These are phyloP conservation scores for Syncephalastrum contaminatum DNA, from an alignment of 371 early-diverging fungal genomes.

Conservation along the genomic window DNA sequence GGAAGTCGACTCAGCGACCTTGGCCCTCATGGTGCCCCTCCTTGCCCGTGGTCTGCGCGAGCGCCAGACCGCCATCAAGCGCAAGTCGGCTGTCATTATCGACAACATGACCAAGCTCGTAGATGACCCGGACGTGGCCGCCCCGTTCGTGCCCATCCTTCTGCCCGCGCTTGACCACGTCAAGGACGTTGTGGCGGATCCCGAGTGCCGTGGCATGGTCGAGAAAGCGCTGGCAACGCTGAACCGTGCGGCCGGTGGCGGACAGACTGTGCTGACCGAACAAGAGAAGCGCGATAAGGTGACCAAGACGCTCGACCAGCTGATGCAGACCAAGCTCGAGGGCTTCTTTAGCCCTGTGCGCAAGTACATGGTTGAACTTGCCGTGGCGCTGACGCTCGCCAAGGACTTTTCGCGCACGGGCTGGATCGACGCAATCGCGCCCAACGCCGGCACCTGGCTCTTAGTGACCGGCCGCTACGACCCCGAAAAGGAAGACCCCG, in stretches of 20 bases:
- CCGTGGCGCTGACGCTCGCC: slow-evolving; percentile 32
- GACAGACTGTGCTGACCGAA: slow-evolving; percentile 28
- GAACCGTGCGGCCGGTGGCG: slow-evolving; percentile 32
- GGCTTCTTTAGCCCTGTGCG: slow-evolving; percentile 26
- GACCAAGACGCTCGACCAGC: slow-evolving; percentile 30
- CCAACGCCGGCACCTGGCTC: slow-evolving; percentile 22
- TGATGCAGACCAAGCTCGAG: slow-evolving; percentile 37
- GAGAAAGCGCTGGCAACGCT: slow-evolving; percentile 46
- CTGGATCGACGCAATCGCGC: slow-evolving; percentile 28
- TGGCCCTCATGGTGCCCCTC: slow-evolving; percentile 79
- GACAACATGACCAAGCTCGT: slow-evolving; percentile 86
- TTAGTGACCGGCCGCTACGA: slow-evolving; percentile 8
- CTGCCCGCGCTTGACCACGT: slow-evolving; percentile 74
- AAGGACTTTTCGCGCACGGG: slow-evolving; percentile 29
- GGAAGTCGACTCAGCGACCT: slow-evolving; percentile 73
- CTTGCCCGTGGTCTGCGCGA: slow-evolving; percentile 70
- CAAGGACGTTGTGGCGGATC: slow-evolving; percentile 74
- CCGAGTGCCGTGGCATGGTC: slow-evolving; percentile 71
- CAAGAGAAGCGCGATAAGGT: slow-evolving; percentile 47
- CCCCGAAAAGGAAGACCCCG: slow-evolving; percentile 27
- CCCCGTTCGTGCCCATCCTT: slow-evolving; percentile 76
- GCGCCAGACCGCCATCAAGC: slow-evolving; percentile 61
- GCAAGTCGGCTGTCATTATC: slow-evolving; percentile 79
- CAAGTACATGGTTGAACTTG: slow-evolving; percentile 45
- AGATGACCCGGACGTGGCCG: slow-evolving; percentile 72